Conservation (phyloP, 257 asterid species). For the Asclepias syriaca region DNA sequence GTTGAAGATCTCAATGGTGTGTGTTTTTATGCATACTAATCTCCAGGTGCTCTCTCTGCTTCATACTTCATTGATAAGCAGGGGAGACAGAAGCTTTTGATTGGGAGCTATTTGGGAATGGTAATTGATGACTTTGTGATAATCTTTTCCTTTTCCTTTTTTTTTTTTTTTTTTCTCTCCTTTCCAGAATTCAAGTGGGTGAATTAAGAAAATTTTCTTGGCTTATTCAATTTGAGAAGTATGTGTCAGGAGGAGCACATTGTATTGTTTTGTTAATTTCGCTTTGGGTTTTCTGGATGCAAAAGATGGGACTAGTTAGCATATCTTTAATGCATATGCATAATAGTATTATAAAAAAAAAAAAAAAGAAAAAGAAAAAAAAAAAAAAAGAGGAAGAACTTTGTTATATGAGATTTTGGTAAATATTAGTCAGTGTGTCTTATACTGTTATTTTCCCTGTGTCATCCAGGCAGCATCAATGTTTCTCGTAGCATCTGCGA, state of each 20-base stretch:
- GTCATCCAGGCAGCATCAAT: constrained; percentile 64
- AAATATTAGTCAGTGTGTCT: background rate
- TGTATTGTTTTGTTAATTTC: background rate
- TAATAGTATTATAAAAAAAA: background rate
- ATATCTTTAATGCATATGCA: background rate
- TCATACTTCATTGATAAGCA: constrained; percentile 75
- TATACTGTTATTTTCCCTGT: background rate
- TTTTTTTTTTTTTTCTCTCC: background rate
- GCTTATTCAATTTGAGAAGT: background rate
- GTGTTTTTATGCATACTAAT: constrained; percentile 16
- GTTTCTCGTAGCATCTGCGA: constrained; percentile 50
- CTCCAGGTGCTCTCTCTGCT: constrained; percentile 70
- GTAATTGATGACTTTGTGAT: constrained; percentile 26
- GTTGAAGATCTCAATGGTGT: background rate
- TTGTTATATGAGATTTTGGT: background rate
- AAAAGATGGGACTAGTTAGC: background rate
- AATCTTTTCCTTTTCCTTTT: background rate
- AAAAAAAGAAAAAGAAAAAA: too few relatives aligned
- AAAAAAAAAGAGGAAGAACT: background rate
- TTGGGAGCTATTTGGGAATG: constrained; percentile 88
- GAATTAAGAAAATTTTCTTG: background rate
- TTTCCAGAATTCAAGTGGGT: background rate
- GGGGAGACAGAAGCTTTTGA: constrained; percentile 68
- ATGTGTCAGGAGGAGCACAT: background rate
- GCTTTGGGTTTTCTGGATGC: background rate